Percentiles rank a stretch among this genome's conserved stretches.
These are phyloP conservation scores for Paraphaeosphaeria minitans DNA, from an alignment of 2,329 filamentous ascomycete species.

Conservation along the genomic window DNA sequence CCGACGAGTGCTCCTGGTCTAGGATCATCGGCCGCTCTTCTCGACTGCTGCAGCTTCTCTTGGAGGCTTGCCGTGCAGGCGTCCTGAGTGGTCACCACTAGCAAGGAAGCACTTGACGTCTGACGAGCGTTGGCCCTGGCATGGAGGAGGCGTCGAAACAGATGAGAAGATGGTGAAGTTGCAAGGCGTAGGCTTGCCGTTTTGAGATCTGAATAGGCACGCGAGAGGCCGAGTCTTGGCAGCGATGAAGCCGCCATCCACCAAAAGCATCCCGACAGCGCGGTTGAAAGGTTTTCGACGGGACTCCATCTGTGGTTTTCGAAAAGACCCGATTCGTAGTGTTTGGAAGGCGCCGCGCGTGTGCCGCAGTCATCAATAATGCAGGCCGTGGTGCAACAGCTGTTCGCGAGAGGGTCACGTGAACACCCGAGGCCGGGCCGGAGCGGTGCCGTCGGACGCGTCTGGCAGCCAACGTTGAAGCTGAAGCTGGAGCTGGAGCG, in stretches of 20 bases:
- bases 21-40: neutral
- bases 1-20: neutral
- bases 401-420: neutral
- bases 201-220: slow-evolving; percentile 39
- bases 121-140: slow-evolving; percentile 10
- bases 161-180: slow-evolving; percentile 19
- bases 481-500: slow-evolving; percentile 15
- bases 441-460: too few species aligned
- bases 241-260: neutral
- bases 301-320: neutral
- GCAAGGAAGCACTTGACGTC: neutral
- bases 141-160: slow-evolving; percentile 18
- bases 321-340: neutral
- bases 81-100: neutral
- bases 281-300: slow-evolving; percentile 1
- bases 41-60: neutral
- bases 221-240: slow-evolving; percentile 33
- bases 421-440: neutral
- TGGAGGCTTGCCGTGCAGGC: neutral
- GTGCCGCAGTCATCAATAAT: neutral
- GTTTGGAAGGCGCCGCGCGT: neutral
- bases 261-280: neutral
- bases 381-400: neutral
- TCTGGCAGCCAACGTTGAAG: slow-evolving; percentile 1
- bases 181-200: slow-evolving; percentile 19